Evolutionary conservation across 805 yeast species (phyloP), one percentile per base, ranked within the genome.

Genomic region (Suhomyces emberorum): DNA sequence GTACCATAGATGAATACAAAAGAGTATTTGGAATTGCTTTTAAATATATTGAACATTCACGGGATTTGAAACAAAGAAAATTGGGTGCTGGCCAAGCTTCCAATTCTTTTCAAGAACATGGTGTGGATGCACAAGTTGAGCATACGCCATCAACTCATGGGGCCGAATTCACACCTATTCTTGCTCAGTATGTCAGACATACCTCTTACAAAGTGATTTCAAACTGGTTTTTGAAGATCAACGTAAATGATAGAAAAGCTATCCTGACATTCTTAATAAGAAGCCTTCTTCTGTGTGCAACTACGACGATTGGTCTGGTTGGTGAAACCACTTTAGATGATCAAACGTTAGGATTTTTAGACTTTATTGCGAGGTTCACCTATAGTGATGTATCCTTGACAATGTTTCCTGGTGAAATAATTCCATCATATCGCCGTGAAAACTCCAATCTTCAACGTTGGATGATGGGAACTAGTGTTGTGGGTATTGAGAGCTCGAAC

Each of bases 1-100:
- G 87, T 52, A 83, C 85, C 3, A 70, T 72, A 14, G 93, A 84
- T 33, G 95, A 88, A 48, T 83, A 72, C 54, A 82, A 80, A 49
- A 69, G 88, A 31, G 86, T 87, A 2, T 85, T 88, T 63, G 95
- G 85, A 2, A 83, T 88, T 54, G 82, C 88, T 1, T 84, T 88
- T 63, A 81, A 81, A 48, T 82, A 80, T 48, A 82, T 87, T 37
- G 86, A 84, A 51, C 81, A 79, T 51, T 77, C 87, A 2, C 68
- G 73, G 34, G 88, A 83, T 46, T 52, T 57, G 38, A 46, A 63
- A 43, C 46, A 56, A 33, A 45, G 64, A 51, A 34, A 49, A 39
- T 14, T 36, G 44, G 35, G 43, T 34, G 18, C 56, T 18, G 34
- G 42, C 23, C 21, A 43, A 33, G 23, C 34, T n/a, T 35, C 35